Evolutionary conservation across 768 basidiomycete species (phyloP).

Genomic region (Mycena crocata): DNA sequence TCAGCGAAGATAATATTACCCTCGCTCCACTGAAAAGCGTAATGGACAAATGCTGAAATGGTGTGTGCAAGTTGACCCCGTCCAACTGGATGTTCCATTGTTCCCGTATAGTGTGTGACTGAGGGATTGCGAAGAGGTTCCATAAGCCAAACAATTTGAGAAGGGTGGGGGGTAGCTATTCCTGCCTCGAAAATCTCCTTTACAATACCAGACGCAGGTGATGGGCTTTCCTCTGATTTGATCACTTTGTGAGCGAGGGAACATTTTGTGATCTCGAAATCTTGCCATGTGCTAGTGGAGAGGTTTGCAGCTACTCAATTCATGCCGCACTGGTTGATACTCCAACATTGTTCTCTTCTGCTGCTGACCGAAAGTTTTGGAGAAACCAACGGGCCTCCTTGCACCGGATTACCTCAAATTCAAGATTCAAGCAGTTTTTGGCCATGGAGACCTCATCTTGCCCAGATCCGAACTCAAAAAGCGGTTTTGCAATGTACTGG

Average conservation of each 20-base stretch:
- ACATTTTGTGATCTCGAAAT: constrained; percentile 9
- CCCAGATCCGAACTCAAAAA: constrained; percentile 1
- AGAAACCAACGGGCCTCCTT: constrained; percentile 5
- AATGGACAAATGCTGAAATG: constrained; percentile 5
- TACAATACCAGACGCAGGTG: constrained; percentile 6
- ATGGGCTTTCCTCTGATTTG: not conserved
- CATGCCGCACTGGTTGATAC: not conserved
- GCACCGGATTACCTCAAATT: not conserved
- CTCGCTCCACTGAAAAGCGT: constrained; percentile 1
- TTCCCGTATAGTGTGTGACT: constrained; percentile 2
- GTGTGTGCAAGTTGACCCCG: not conserved
- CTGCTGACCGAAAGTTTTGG: not conserved
- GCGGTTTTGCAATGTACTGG: constrained; percentile 7
- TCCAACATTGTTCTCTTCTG: not conserved
- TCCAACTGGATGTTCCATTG: not conserved
- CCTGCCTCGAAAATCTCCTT: not conserved
- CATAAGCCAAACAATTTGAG: constrained; percentile 9
- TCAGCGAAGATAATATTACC: constrained; percentile 4
- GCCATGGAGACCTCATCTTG: constrained; percentile 13
- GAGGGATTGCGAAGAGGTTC: constrained; percentile 13
- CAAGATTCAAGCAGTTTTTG: not conserved
- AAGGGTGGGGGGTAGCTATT: not conserved
- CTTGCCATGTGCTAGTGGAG: not conserved
- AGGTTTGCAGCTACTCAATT: too few species aligned
- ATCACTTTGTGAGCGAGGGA: constrained; percentile 4